These are phyloP conservation scores for Hypholoma sublateritium DNA, from an alignment of 768 basidiomycete species.

Conservation along the genomic window DNA sequence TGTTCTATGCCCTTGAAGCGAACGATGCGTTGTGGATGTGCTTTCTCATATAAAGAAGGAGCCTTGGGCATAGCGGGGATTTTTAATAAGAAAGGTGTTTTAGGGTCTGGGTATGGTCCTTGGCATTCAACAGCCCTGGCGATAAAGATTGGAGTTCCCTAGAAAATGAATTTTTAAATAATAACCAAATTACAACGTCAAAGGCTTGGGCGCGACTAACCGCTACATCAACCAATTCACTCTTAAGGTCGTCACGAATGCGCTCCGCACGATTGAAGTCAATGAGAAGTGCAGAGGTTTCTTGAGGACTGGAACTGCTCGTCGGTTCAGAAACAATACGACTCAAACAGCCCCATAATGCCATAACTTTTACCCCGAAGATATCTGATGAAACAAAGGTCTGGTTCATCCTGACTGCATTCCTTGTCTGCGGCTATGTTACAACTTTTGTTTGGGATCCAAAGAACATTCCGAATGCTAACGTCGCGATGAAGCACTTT, in stretches of 20 bases:
- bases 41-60: not conserved
- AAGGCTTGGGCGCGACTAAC: not conserved
- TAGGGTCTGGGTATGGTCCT: not conserved
- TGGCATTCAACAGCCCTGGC: not conserved
- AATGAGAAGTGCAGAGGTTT: not conserved
- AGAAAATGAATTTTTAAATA: not conserved
- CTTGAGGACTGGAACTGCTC: not conserved
- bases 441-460: not conserved
- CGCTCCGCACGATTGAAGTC: slow-evolving; percentile 1
- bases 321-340: not conserved
- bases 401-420: not conserved
- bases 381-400: not conserved
- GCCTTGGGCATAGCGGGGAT: not conserved
- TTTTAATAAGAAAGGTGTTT: not conserved
- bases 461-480: not conserved
- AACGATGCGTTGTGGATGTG: not conserved
- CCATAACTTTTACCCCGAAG: not conserved
- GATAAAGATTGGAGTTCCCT: not conserved
- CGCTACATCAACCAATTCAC: not conserved
- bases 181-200: not conserved
- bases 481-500: not conserved
- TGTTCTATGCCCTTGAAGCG: not conserved
- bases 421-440: not conserved
- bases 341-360: not conserved
- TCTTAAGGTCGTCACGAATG: not conserved